Evolutionary conservation across 768 basidiomycete species (phyloP).

Genomic region (Amanita pallidorosea): DNA sequence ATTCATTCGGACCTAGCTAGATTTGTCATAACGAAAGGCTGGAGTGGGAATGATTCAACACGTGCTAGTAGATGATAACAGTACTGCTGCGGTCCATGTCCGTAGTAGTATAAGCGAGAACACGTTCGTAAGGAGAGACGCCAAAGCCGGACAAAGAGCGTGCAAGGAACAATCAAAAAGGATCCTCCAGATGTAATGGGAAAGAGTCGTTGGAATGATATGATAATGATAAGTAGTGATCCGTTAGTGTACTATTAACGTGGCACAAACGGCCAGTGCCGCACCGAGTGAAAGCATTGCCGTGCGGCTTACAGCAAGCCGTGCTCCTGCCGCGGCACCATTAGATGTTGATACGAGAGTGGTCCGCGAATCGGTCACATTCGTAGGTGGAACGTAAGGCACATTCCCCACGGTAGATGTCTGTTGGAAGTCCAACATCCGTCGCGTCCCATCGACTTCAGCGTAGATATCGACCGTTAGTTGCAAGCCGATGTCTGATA

Average conservation of each 20-base stretch:
- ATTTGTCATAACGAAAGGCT: too few relatives aligned
- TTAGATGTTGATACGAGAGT: background rate
- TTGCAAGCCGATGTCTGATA: slow-evolving; percentile 18
- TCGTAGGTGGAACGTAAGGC: slow-evolving; percentile 13
- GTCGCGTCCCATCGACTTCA: slow-evolving; percentile 16
- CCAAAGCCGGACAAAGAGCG: background rate
- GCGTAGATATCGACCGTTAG: slow-evolving; percentile 20
- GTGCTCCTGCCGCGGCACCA: background rate
- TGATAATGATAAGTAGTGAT: background rate
- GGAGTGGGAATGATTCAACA: too few relatives aligned
- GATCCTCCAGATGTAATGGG: background rate
- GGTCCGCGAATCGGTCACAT: slow-evolving; percentile 1
- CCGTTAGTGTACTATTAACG: background rate
- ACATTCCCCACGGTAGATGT: slow-evolving; percentile 18
- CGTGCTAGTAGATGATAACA: background rate
- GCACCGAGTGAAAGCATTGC: background rate
- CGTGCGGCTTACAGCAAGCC: background rate
- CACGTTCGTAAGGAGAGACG: background rate
- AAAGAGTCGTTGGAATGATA: background rate
- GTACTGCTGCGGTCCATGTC: background rate
- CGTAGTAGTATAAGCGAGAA: background rate
- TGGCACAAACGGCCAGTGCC: background rate
- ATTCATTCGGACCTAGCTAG: too few relatives aligned
- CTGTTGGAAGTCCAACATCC: slow-evolving; percentile 18
- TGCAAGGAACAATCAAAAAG: slow-evolving; percentile 1